Evolutionary conservation across 1,284 basidiomycete genomes (phyloP).

Genomic region (Meripilus lineatus): DNA sequence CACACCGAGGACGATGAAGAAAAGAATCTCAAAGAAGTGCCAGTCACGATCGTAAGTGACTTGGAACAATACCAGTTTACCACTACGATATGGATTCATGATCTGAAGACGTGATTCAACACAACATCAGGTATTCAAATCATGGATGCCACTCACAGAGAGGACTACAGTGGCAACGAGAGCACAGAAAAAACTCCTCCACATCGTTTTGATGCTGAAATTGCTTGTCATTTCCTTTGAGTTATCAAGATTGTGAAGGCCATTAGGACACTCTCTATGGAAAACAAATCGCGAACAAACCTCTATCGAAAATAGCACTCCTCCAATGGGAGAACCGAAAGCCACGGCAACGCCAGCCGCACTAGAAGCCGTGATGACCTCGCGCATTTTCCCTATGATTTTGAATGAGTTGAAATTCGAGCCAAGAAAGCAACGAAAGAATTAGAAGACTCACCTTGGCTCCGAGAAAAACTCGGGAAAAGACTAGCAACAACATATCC

Average conservation of each 20-base stretch:
- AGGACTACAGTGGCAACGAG: conserved; percentile 95
- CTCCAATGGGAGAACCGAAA: conserved; percentile 96
- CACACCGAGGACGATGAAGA: conserved; percentile 91
- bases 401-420: neutral
- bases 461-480: conserved; percentile 81
- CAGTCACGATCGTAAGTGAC: conserved; percentile 97
- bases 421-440: neutral
- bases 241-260: neutral
- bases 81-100: conserved; percentile 98
- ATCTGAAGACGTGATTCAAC: conserved; percentile 15
- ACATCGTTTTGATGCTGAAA: conserved; percentile 98
- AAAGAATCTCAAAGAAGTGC: conserved; percentile 99
- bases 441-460: conserved; percentile 66
- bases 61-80: conserved; percentile 97
- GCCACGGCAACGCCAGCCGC: conserved; percentile 97
- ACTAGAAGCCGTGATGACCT: conserved; percentile 92
- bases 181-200: conserved; percentile 96
- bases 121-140: neutral
- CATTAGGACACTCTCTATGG: neutral
- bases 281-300: conserved; percentile 34
- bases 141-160: conserved; percentile 54
- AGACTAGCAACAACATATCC: conserved; percentile 83
- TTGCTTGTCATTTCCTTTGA: conserved; percentile 94
- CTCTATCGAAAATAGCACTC: conserved; percentile 90
- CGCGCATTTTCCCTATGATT: conserved; percentile 83